Conservation (phyloP, 495 filamentous ascomycete genomes). For the Talaromyces adpressus region DNA sequence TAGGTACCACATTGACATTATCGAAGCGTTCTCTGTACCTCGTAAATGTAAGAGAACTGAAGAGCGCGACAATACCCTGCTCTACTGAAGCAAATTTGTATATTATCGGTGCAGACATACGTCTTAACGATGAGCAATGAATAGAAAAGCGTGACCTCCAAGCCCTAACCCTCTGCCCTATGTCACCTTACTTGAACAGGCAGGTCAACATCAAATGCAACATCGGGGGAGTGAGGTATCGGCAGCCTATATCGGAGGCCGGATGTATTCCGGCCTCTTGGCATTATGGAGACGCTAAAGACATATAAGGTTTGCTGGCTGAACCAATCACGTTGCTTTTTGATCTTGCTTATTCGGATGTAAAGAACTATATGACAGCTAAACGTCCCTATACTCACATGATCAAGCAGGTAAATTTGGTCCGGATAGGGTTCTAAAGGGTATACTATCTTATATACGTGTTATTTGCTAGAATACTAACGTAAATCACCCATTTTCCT, state of each 20-base stretch:
- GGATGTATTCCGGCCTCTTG: conserved; percentile 37
- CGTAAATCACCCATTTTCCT: neutral
- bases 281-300: neutral
- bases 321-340: neutral
- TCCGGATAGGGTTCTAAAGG: neutral
- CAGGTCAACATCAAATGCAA: neutral
- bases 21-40: too few species aligned
- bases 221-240: neutral
- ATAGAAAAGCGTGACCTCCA: neutral
- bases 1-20: too few species aligned
- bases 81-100: neutral
- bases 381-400: neutral
- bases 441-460: neutral
- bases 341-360: neutral
- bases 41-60: too few species aligned
- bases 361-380: neutral
- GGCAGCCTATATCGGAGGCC: conserved; percentile 28
- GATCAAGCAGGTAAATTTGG: neutral
- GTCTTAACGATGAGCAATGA: neutral
- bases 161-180: conserved; percentile 4
- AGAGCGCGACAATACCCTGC: too few species aligned
- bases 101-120: neutral
- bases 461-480: neutral
- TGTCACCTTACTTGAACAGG: neutral
- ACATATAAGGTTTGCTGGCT: neutral